phyloP scores from a whole-genome alignment of 441 rosid genomes.

The Capsella rubella region DNA sequence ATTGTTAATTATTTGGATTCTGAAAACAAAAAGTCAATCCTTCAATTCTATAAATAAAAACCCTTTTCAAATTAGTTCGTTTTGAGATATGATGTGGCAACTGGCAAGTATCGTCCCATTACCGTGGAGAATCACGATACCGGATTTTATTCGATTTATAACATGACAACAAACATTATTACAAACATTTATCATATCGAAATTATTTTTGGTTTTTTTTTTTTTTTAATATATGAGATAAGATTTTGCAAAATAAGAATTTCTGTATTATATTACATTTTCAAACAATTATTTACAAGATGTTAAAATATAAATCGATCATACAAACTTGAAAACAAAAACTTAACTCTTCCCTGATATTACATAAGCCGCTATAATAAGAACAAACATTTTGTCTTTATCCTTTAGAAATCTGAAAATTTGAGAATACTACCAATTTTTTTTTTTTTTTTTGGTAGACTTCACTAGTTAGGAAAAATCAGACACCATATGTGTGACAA shows the following conservation, averaged over 20 bases:
- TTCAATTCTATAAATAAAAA: no score
- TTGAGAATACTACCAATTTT: slow-evolving; percentile 25
- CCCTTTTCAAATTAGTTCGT: no score
- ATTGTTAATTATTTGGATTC: background rate
- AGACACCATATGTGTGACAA: slow-evolving; percentile 37
- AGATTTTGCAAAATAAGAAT: background rate
- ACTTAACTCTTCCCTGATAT: slow-evolving; percentile 24
- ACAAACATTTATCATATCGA: background rate
- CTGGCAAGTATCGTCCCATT: background rate
- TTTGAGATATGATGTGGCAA: background rate
- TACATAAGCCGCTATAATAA: slow-evolving; percentile 33
- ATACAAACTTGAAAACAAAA: slow-evolving; percentile 8
- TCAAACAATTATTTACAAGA: slow-evolving; percentile 16
- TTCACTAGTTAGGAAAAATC: slow-evolving; percentile 38
- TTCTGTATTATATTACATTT: slow-evolving; percentile 14
- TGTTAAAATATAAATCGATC: background rate
- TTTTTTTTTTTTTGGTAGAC: background rate
- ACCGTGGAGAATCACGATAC: background rate
- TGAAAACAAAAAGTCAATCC: background rate
- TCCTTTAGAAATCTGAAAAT: slow-evolving; percentile 15
- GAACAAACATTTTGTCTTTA: background rate
- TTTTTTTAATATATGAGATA: no score
- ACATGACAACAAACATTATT: background rate
- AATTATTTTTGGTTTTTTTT: background rate
- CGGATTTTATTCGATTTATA: background rate